A percentile compares a stretch with the other conserved stretches of the same genome.
Evolutionary conservation across 345 rosid genomes (phyloP).

Genomic region (Microcos paniculata): DNA sequence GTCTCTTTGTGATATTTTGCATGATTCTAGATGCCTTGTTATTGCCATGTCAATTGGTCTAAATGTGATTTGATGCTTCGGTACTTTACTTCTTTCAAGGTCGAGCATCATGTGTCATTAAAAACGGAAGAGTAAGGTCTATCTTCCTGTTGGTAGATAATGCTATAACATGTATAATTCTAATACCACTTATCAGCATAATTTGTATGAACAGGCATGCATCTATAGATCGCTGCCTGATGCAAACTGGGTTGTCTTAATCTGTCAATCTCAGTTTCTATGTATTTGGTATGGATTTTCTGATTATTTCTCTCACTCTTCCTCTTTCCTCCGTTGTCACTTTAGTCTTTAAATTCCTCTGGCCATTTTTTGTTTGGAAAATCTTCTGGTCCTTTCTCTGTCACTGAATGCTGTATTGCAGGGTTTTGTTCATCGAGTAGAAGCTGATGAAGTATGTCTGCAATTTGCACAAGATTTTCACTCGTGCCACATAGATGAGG

Average conservation of each 20-base stretch:
- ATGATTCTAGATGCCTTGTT: neutral
- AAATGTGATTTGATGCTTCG: neutral
- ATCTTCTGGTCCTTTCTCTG: neutral
- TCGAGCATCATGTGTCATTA: neutral
- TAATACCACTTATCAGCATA: neutral
- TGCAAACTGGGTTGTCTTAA: neutral
- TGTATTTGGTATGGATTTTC: neutral
- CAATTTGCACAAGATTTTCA: slow-evolving; percentile 65
- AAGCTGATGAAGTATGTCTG: slow-evolving; percentile 81
- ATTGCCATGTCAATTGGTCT: neutral
- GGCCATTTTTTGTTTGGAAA: neutral
- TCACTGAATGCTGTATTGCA: slow-evolving; percentile 26
- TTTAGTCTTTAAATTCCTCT: neutral
- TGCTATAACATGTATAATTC: neutral
- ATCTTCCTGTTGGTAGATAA: neutral
- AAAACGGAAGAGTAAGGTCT: neutral
- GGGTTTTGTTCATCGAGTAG: slow-evolving; percentile 81
- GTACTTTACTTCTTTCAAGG: neutral
- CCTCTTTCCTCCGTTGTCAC: neutral
- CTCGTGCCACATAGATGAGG: slow-evolving; percentile 37
- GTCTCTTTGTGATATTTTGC: neutral
- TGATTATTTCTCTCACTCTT: neutral
- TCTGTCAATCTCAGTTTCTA: neutral
- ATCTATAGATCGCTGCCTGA: neutral
- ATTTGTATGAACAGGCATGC: neutral